These are phyloP conservation scores for Trapa incisa DNA, from an alignment of 345 rosid species.

Conservation along the genomic window DNA sequence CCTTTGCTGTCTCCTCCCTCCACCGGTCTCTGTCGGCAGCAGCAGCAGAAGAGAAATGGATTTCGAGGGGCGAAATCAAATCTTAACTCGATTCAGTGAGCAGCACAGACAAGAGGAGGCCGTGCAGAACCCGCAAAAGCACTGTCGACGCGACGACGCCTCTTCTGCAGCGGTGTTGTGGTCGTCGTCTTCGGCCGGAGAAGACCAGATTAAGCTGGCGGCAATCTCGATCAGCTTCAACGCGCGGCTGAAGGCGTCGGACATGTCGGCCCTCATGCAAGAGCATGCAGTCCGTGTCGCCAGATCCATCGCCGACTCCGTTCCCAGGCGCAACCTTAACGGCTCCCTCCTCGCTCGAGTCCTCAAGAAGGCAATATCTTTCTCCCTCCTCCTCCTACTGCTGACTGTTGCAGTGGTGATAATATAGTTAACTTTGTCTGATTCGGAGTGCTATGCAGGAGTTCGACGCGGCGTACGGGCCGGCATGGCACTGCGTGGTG, in stretches of 20 bases:
- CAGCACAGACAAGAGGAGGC: neutral
- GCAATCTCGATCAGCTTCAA: slow-evolving; percentile 25
- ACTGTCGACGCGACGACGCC: neutral
- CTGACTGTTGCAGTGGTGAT: neutral
- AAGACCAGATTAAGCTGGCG: slow-evolving; percentile 24
- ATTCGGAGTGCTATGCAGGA: slow-evolving; percentile 10
- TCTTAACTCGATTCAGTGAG: neutral
- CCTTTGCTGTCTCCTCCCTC: neutral
- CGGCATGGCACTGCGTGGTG: slow-evolving; percentile 42
- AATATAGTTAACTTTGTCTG: neutral
- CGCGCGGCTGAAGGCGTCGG: slow-evolving; percentile 26
- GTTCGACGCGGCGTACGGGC: slow-evolving; percentile 28
- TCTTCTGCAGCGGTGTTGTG: neutral
- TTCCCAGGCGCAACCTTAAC: slow-evolving; percentile 15
- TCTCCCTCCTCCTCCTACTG: neutral
- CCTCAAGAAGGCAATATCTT: slow-evolving; percentile 23
- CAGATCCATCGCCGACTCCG: slow-evolving; percentile 21
- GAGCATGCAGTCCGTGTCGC: slow-evolving; percentile 25
- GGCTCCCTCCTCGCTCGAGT: slow-evolving; percentile 28
- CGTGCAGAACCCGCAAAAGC: neutral
- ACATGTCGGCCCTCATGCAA: slow-evolving; percentile 31
- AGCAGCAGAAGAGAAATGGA: slow-evolving; percentile 2
- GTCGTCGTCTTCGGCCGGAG: slow-evolving; percentile 1
- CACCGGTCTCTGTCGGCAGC: neutral
- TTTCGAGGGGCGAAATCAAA: neutral